phyloP scores from a whole-genome alignment of 106 monocot species.

The Chionographis japonica region DNA sequence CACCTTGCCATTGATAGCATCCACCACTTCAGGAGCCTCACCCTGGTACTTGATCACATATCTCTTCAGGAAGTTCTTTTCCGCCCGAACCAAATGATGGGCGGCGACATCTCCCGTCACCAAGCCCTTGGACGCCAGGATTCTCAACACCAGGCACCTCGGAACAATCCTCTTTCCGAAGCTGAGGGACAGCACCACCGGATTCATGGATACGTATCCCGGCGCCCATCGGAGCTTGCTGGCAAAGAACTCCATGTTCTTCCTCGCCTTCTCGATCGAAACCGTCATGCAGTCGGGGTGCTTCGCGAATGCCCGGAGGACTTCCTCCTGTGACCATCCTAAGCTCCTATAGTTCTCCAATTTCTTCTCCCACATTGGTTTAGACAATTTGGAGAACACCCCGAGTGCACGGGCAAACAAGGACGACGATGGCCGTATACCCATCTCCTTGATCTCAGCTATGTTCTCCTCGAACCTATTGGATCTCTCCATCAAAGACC shows the following conservation, averaged over 20 bases:
- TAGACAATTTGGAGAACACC: slow-evolving; percentile 9
- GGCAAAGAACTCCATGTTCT: slow-evolving; percentile 18
- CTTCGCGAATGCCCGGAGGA: slow-evolving; percentile 14
- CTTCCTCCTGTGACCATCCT: slow-evolving; percentile 31
- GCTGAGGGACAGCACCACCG: slow-evolving; percentile 15
- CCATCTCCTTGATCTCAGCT: slow-evolving; percentile 1
- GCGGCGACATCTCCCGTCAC: background rate
- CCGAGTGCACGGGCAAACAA: slow-evolving; percentile 13
- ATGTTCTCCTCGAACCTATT: background rate
- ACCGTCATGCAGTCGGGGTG: slow-evolving; percentile 19
- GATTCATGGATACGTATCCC: background rate
- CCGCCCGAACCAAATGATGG: background rate
- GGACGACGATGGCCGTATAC: slow-evolving; percentile 13
- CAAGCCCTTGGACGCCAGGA: slow-evolving; percentile 13
- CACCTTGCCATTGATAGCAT: slow-evolving; percentile 21
- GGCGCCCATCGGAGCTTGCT: slow-evolving; percentile 13
- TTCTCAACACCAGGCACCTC: slow-evolving; percentile 24
- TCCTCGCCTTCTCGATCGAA: slow-evolving; percentile 19
- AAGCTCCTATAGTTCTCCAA: slow-evolving; percentile 18
- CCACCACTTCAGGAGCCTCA: slow-evolving; percentile 22
- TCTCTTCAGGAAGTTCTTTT: slow-evolving; percentile 19
- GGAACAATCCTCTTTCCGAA: slow-evolving; percentile 45
- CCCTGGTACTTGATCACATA: slow-evolving; percentile 24
- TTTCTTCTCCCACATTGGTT: slow-evolving; percentile 13
- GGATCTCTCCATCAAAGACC: background rate